Evolutionary conservation across 2,329 filamentous ascomycete genomes (phyloP).

Genomic region (Neoscytalidium dimidiatum): DNA sequence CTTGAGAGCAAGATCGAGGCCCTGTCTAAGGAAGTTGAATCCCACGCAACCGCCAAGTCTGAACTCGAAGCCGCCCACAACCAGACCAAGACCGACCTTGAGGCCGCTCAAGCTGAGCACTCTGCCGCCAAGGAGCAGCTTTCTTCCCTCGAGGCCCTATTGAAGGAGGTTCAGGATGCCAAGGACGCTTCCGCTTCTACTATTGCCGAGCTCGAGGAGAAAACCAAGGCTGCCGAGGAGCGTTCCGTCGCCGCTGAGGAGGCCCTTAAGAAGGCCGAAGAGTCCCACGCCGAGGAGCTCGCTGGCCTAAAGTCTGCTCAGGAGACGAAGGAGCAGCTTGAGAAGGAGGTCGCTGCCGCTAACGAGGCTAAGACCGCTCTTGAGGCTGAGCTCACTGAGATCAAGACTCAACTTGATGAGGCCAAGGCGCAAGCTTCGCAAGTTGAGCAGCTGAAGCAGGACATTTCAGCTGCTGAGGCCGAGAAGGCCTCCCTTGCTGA

Average conservation of each 20-base stretch:
- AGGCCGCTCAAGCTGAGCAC: constrained; percentile 17
- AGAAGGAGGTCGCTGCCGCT: constrained; percentile 10
- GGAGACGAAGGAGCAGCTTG: constrained; percentile 14
- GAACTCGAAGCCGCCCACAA: constrained; percentile 11
- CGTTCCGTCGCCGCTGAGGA: constrained; percentile 10
- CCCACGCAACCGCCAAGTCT: constrained; percentile 7
- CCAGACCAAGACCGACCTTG: constrained; percentile 14
- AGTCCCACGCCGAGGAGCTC: constrained; percentile 15
- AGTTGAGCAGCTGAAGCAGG: constrained; percentile 7
- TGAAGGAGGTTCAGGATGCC: constrained; percentile 13
- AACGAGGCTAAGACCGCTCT: constrained; percentile 7
- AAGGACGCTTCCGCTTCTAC: constrained; percentile 8
- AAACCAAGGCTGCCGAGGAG: constrained; percentile 16
- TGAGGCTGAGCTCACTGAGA: not conserved
- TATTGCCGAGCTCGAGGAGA: constrained; percentile 4
- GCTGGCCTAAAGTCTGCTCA: not conserved
- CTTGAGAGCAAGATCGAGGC: constrained; percentile 18
- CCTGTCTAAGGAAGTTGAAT: constrained; percentile 11
- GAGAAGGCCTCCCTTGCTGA: constrained; percentile 17
- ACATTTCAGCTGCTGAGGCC: not conserved
- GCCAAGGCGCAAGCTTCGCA: constrained; percentile 3
- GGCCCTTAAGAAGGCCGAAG: constrained; percentile 12
- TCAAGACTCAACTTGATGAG: constrained; percentile 8
- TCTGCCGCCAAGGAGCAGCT: constrained; percentile 15
- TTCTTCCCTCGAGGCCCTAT: constrained; percentile 11